Evolutionary conservation across 2,329 filamentous ascomycete genomes (phyloP).

Genomic region (Apiospora marii): DNA sequence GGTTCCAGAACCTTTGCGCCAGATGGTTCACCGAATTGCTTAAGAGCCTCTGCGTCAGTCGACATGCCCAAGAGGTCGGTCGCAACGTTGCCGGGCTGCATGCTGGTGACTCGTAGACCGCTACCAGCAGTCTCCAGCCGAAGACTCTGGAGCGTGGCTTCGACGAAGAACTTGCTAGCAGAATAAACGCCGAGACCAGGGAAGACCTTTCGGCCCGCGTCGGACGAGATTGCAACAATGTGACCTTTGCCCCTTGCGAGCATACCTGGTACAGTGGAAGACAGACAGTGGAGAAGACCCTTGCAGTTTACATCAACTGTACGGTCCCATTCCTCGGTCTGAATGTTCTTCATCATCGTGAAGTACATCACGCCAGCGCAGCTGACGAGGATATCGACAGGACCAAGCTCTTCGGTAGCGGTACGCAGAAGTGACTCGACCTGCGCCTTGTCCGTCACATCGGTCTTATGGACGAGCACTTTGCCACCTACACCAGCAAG

Average conservation of each 20-base stretch:
- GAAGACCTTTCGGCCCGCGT: constrained; percentile 83
- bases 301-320: constrained; percentile 91
- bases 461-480: constrained; percentile 73
- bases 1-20: constrained; percentile 79
- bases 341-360: constrained; percentile 82
- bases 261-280: constrained; percentile 75
- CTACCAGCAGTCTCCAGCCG: constrained; percentile 79
- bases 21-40: constrained; percentile 79
- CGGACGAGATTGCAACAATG: constrained; percentile 82
- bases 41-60: constrained; percentile 77
- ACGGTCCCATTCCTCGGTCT: constrained; percentile 79
- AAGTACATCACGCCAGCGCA: constrained; percentile 90
- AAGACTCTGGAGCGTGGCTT: constrained; percentile 78
- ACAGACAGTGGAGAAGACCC: constrained; percentile 76
- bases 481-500: constrained; percentile 66
- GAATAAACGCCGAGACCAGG: constrained; percentile 84
- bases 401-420: constrained; percentile 69
- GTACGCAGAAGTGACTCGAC: constrained; percentile 71
- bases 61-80: constrained; percentile 79
- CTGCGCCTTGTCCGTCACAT: constrained; percentile 72
- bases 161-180: constrained; percentile 85
- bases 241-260: constrained; percentile 73
- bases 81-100: constrained; percentile 80
- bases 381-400: constrained; percentile 79
- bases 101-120: constrained; percentile 74